These are phyloP conservation scores for Proliferodiscus dingleyae DNA, from an alignment of 2,329 filamentous ascomycete genomes.

Conservation along the genomic window DNA sequence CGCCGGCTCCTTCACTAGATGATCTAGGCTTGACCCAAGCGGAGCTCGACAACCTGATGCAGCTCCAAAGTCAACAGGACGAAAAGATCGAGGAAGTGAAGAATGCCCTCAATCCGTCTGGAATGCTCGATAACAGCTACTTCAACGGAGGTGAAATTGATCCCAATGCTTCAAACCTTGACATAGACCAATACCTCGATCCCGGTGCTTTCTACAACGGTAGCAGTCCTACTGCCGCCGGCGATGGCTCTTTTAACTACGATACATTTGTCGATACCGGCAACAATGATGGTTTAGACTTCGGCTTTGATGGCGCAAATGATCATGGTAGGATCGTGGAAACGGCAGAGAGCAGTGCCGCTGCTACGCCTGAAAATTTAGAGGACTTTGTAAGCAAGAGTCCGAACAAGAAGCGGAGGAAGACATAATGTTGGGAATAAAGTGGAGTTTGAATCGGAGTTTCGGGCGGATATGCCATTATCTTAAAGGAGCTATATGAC, in stretches of 20 bases:
- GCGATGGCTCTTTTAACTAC: constrained; percentile 15
- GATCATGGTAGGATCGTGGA: constrained; percentile 19
- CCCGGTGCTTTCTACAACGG: constrained; percentile 36
- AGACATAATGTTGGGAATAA: constrained; percentile 17
- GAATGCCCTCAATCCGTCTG: constrained; percentile 61
- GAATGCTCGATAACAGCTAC: constrained; percentile 45
- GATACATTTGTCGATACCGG: constrained; percentile 14
- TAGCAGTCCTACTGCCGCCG: constrained; percentile 18
- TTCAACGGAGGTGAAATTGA: constrained; percentile 22
- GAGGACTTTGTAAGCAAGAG: constrained; percentile 17
- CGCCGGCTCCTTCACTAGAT: constrained; percentile 47
- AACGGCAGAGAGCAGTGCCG: constrained; percentile 18
- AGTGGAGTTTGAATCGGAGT: background rate
- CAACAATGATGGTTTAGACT: constrained; percentile 23
- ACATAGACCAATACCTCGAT: constrained; percentile 48
- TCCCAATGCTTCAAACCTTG: constrained; percentile 36
- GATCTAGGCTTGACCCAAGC: constrained; percentile 64
- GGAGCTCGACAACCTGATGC: constrained; percentile 74
- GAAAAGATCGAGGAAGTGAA: constrained; percentile 71
- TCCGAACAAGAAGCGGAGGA: constrained; percentile 24
- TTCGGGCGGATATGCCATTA: background rate
- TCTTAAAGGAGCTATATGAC: too few species aligned
- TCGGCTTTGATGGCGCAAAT: constrained; percentile 30
- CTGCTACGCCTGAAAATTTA: constrained; percentile 10
- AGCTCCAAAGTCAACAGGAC: constrained; percentile 74